Evolutionary conservation across 2,329 filamentous ascomycete species (phyloP).

Genomic region (Tolypocladium tundrense): DNA sequence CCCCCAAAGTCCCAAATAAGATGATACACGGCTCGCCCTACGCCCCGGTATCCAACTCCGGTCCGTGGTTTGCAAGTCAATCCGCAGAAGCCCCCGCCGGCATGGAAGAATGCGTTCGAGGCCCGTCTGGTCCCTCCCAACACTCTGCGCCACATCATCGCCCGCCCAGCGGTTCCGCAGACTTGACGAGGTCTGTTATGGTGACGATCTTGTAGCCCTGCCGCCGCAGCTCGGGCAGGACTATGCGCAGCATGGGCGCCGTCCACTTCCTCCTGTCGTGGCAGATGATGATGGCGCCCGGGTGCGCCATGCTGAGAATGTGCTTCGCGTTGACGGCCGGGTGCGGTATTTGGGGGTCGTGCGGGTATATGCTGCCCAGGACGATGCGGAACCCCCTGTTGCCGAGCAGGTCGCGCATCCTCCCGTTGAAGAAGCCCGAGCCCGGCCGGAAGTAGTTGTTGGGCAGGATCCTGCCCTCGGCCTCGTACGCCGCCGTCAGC

Average conservation of each 20-base stretch:
- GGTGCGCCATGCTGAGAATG: slow-evolving; percentile 67
- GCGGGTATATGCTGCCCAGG: slow-evolving; percentile 79
- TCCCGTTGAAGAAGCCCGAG: slow-evolving; percentile 67
- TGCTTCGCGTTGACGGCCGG: slow-evolving; percentile 64
- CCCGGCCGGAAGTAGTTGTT: slow-evolving; percentile 72
- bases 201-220: slow-evolving; percentile 64
- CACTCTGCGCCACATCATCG: slow-evolving; percentile 4
- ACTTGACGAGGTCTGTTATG: slow-evolving; percentile 53
- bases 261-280: slow-evolving; percentile 83
- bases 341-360: slow-evolving; percentile 75
- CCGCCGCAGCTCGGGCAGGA: slow-evolving; percentile 60
- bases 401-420: slow-evolving; percentile 53
- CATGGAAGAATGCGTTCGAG: not conserved
- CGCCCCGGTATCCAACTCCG: not conserved
- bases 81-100: not conserved
- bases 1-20: not conserved
- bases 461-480: slow-evolving; percentile 31
- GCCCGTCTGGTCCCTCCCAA: not conserved
- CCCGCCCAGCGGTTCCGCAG: slow-evolving; percentile 16
- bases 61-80: not conserved
- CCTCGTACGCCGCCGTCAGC: slow-evolving; percentile 46
- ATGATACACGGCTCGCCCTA: not conserved
- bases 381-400: slow-evolving; percentile 60
- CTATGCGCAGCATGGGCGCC: slow-evolving; percentile 61
- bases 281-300: slow-evolving; percentile 73